Percentiles rank a stretch among this genome's conserved stretches.
These are phyloP conservation scores for Populus nigra DNA, from an alignment of 345 rosid genomes.

Conservation along the genomic window DNA sequence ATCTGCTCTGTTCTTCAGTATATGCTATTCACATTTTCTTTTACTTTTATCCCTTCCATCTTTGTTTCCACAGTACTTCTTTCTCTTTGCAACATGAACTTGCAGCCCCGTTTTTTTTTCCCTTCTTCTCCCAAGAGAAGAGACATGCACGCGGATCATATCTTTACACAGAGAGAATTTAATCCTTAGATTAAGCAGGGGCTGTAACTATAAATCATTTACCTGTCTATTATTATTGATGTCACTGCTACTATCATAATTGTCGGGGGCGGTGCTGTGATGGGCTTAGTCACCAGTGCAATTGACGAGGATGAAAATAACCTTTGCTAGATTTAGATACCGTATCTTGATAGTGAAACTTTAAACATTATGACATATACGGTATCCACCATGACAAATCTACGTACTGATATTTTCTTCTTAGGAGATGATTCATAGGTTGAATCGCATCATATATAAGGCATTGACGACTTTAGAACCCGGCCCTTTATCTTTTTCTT, in stretches of 20 bases:
- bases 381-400: not conserved
- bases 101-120: not conserved
- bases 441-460: not conserved
- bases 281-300: not conserved
- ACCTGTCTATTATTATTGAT: too few species aligned
- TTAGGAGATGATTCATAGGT: not conserved
- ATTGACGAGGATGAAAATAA: not conserved
- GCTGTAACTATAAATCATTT: not conserved
- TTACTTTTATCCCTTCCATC: not conserved
- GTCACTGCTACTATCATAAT: too few species aligned
- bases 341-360: not conserved
- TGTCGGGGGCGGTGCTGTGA: too few species aligned
- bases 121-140: not conserved
- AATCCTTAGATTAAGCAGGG: not conserved
- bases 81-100: not conserved
- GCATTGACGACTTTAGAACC: slow-evolving; percentile 9
- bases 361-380: slow-evolving; percentile 5
- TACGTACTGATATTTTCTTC: not conserved
- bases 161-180: not conserved
- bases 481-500: not conserved
- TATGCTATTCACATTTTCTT: not conserved
- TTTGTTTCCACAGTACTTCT: not conserved
- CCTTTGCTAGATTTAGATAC: not conserved
- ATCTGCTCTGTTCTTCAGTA: not conserved
- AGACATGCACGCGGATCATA: not conserved